Conservation (phyloP, 345 rosid species). For the Melastoma malabathricum region DNA sequence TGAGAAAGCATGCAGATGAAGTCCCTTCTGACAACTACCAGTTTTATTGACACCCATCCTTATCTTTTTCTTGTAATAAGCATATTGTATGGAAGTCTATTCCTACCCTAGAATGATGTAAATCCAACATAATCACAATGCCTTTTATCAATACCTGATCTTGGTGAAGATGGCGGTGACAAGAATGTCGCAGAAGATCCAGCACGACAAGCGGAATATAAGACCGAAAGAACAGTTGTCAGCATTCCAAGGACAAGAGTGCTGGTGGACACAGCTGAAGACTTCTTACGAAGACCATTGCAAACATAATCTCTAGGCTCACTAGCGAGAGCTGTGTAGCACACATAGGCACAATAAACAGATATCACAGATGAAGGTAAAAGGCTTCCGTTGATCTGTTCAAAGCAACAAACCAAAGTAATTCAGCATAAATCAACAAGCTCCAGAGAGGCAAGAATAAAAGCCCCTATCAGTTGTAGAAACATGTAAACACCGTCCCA, state of each 20-base stretch:
- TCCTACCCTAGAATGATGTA: no score
- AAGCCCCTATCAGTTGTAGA: neutral
- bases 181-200: constrained; percentile 85
- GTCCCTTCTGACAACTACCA: no score
- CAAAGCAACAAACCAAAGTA: constrained; percentile 7
- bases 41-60: no score
- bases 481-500: neutral
- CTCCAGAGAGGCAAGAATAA: neutral
- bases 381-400: constrained; percentile 89
- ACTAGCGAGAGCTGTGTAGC: constrained; percentile 92
- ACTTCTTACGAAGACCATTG: constrained; percentile 72
- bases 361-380: constrained; percentile 93
- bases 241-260: constrained; percentile 87
- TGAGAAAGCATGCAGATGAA: no score
- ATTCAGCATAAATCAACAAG: neutral
- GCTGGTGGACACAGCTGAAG: constrained; percentile 63
- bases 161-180: constrained; percentile 86
- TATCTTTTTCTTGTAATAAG: no score
- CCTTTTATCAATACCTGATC: constrained; percentile 38
- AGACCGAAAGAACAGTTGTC: constrained; percentile 73
- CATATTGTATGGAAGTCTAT: no score
- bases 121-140: neutral
- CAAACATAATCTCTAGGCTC: constrained; percentile 89
- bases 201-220: constrained; percentile 88
- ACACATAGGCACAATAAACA: constrained; percentile 82